Percentiles rank a stretch among this genome's conserved stretches.
Conservation (phyloP, 2,329 filamentous ascomycete genomes). For the Venturia pyrina region DNA sequence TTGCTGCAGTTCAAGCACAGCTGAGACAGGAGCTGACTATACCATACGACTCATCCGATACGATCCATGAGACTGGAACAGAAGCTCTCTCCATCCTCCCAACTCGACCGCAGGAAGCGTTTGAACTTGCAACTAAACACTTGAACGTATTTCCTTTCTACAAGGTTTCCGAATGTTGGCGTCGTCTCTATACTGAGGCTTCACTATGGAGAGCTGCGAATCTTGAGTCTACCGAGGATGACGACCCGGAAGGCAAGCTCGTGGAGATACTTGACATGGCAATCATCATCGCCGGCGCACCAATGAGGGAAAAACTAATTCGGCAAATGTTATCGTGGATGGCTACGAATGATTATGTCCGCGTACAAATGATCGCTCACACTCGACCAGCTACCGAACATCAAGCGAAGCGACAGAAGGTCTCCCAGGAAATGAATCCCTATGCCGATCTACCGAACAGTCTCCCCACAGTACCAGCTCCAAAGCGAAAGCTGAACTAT, state of each 20-base stretch:
- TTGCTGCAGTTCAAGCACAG: neutral
- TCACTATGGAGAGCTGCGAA: constrained; percentile 34
- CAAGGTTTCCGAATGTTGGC: constrained; percentile 58
- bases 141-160: constrained; percentile 62
- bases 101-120: constrained; percentile 7
- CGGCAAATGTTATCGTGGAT: neutral
- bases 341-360: neutral
- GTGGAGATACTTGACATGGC: constrained; percentile 64
- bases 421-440: neutral
- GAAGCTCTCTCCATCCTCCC: constrained; percentile 5
- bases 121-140: constrained; percentile 26
- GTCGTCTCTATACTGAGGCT: constrained; percentile 60
- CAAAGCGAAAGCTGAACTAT: constrained; percentile 19
- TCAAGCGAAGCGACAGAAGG: neutral
- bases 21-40: neutral
- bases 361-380: constrained; percentile 12
- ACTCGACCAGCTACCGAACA: constrained; percentile 22
- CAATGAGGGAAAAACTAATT: constrained; percentile 37
- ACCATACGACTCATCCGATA: neutral
- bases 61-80: constrained; percentile 3
- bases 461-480: neutral
- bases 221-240: constrained; percentile 15
- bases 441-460: neutral
- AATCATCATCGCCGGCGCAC: constrained; percentile 63
- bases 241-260: constrained; percentile 45